Evolutionary conservation across 1,284 basidiomycete species (phyloP), one percentile per base, ranked within the genome.

Genomic region (Schizopora paradoxa): DNA sequence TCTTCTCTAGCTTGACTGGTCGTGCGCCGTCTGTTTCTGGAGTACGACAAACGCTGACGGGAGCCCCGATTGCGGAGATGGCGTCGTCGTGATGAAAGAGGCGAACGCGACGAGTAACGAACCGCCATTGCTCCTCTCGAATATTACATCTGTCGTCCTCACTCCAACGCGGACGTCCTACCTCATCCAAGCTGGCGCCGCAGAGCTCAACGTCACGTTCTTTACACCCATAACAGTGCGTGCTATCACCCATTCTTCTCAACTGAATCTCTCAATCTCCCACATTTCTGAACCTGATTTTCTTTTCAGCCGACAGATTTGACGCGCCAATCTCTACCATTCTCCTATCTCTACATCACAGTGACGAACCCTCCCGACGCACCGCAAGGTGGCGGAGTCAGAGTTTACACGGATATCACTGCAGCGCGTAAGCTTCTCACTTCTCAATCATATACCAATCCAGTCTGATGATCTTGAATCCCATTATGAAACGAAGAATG

Each of bases 51-150:
- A 28, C 34, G 26, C 19, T 51, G 5, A 14, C 41, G 6, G 29
- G 31, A n/a, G 52, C 49, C n/a, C 7, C 35, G n/a, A n/a, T n/a
- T n/a, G n/a, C 0, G 63, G 62, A 0, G 72, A 75, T 51, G 60
- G 73, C 8, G 65, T 66, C 58, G 64, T 66, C 19, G 76, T 75
- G 60, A 71, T 76, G 70, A 74, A 66, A 54, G 66, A 73, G 54
- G 58, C 65, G 13, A 68, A 67, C 1, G 53, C n/a, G n/a, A n/a
- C n/a, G n/a, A n/a, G n/a, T n/a, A n/a, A n/a, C n/a, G n/a, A n/a
- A n/a, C n/a, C n/a, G n/a, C n/a, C n/a, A n/a, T n/a, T n/a, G n/a
- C n/a, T n/a, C n/a, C n/a, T n/a, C n/a, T 35, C 37, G 11, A 28
- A 8, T 36, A 18, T 11, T 42, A 35, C 22, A 48, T 48, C 43